Percentiles rank a stretch among this genome's conserved stretches.
These are phyloP conservation scores for Volutella citrinella DNA, from an alignment of 2,329 filamentous ascomycete genomes.

Conservation along the genomic window DNA sequence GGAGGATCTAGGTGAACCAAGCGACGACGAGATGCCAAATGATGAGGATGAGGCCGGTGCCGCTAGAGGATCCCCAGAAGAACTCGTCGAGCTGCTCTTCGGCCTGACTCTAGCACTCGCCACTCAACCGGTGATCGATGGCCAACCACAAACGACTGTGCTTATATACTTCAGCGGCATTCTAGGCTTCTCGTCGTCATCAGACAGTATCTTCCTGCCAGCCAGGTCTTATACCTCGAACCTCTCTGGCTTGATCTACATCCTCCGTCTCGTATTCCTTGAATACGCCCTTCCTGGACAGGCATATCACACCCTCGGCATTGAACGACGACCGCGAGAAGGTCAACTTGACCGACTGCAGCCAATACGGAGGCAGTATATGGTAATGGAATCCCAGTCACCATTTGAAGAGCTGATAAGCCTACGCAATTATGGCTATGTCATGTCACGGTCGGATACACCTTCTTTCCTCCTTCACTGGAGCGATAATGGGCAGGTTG, in stretches of 20 bases:
- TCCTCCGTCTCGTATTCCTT: slow-evolving; percentile 1
- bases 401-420: slow-evolving; percentile 1
- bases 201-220: not conserved
- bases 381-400: slow-evolving; percentile 1
- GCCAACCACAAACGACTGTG: not conserved
- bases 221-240: slow-evolving; percentile 1
- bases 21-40: not conserved
- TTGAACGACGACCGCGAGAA: not conserved
- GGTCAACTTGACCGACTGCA: not conserved
- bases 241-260: slow-evolving; percentile 1
- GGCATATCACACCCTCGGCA: not conserved
- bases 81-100: not conserved
- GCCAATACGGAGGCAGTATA: not conserved
- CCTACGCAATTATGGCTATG: not conserved
- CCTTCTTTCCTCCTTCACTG: not conserved
- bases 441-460: not conserved
- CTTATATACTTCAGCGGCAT: too few relatives aligned
- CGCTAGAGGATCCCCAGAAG: slow-evolving; percentile 1
- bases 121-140: not conserved
- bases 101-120: not conserved
- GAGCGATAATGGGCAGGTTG: not conserved
- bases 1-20: not conserved
- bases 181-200: not conserved
- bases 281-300: not conserved
- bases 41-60: not conserved